Evolutionary conservation across 768 basidiomycete genomes (phyloP).

Genomic region (Russula foetens): DNA sequence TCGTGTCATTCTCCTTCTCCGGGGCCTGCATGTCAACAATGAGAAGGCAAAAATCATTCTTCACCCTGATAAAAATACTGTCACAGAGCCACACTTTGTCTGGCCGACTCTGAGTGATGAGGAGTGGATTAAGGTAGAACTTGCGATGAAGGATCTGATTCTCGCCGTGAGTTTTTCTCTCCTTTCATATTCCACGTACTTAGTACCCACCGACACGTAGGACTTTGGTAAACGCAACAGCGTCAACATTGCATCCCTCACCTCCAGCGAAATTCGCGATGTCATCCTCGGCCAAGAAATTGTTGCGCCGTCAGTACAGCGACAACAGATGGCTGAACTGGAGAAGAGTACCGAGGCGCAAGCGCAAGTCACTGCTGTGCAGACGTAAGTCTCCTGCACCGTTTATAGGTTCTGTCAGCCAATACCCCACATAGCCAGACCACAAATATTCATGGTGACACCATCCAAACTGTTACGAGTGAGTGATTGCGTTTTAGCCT

Average conservation of each 20-base stretch:
- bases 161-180: constrained; percentile 49
- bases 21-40: constrained; percentile 97
- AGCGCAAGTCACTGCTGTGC: constrained; percentile 89
- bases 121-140: constrained; percentile 99
- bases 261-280: constrained; percentile 93
- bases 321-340: constrained; percentile 98
- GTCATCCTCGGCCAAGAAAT: constrained; percentile 99
- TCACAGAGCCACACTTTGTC: constrained; percentile 96
- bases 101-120: constrained; percentile 92
- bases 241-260: constrained; percentile 96
- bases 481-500: constrained; percentile 24
- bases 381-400: constrained; percentile 48
- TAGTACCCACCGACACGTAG: constrained; percentile 30
- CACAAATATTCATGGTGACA: constrained; percentile 94
- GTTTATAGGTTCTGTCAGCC: constrained; percentile 6
- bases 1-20: constrained; percentile 90
- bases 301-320: constrained; percentile 87
- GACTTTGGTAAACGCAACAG: constrained; percentile 99
- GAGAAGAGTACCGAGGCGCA: constrained; percentile 96
- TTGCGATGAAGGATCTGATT: constrained; percentile 97
- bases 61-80: constrained; percentile 93
- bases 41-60: constrained; percentile 99
- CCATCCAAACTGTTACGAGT: constrained; percentile 93
- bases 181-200: background rate
- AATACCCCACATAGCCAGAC: constrained; percentile 52